Percentiles rank a stretch among this genome's conserved stretches.
Conservation (phyloP, 306 rosid genomes). For the Astragalus membranaceus region DNA sequence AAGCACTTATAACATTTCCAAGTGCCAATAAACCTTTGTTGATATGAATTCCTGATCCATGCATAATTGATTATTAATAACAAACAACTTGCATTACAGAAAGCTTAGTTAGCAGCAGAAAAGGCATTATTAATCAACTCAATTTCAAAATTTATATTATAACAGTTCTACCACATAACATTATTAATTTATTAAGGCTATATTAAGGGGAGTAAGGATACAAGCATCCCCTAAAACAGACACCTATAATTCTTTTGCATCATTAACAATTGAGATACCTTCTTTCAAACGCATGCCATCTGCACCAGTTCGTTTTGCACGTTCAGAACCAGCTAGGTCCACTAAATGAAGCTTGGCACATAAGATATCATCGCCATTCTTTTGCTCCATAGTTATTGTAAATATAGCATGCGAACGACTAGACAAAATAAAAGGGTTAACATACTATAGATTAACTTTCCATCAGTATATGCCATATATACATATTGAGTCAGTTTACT, state of each 20-base stretch:
- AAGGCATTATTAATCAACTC: neutral
- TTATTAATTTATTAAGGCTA: neutral
- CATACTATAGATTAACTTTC: constrained; percentile 1
- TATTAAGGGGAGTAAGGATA: neutral
- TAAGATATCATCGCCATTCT: constrained; percentile 78
- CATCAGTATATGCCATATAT: constrained; percentile 15
- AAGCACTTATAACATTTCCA: constrained; percentile 92
- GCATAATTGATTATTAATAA: neutral
- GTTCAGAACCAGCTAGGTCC: constrained; percentile 94
- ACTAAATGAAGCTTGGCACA: constrained; percentile 90
- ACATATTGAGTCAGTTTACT: neutral
- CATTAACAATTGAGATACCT: constrained; percentile 42
- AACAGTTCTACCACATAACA: neutral
- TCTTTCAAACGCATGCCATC: constrained; percentile 93
- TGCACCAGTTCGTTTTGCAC: constrained; percentile 95
- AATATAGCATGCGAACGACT: constrained; percentile 98
- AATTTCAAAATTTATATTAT: neutral
- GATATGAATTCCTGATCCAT: constrained; percentile 79
- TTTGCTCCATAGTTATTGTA: constrained; percentile 90
- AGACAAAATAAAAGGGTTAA: constrained; percentile 3
- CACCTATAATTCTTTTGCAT: neutral
- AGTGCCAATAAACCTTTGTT: constrained; percentile 91
- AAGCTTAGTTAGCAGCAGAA: neutral
- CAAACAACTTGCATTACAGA: constrained; percentile 1
- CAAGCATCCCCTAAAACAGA: too few species aligned